A percentile compares a stretch with the other conserved stretches of the same genome.
Evolutionary conservation across 352 stramenopile species (phyloP).

Genomic region (Phytophthora europaea): DNA sequence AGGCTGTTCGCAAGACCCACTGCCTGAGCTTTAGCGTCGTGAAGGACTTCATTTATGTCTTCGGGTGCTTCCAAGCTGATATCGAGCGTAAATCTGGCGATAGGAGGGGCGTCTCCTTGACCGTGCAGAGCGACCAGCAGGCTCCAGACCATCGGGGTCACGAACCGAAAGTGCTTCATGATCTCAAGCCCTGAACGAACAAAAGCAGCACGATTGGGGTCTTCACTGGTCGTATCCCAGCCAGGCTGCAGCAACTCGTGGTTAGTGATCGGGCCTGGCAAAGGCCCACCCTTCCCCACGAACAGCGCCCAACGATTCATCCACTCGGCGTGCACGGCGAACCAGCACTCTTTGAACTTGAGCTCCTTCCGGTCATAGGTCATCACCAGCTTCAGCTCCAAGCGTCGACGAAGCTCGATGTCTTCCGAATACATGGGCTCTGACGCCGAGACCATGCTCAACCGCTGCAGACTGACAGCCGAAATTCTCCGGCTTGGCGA

Average conservation of each 20-base stretch:
- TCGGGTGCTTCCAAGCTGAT: conserved; percentile 43
- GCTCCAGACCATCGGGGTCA: conserved; percentile 84
- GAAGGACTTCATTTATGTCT: conserved; percentile 41
- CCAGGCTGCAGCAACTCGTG: conserved; percentile 56
- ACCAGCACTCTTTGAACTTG: conserved; percentile 79
- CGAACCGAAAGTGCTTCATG: conserved; percentile 70
- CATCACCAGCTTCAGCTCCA: conserved; percentile 70
- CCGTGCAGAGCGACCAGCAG: conserved; percentile 73
- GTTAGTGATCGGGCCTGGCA: conserved; percentile 71
- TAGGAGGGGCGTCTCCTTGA: conserved; percentile 45
- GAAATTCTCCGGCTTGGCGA: conserved; percentile 29
- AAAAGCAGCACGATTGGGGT: conserved; percentile 52
- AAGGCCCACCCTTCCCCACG: conserved; percentile 50
- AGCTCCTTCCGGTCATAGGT: conserved; percentile 63
- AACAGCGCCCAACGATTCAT: conserved; percentile 75
- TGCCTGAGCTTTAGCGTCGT: conserved; percentile 44
- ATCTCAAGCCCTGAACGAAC: conserved; percentile 52
- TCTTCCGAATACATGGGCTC: conserved; percentile 59
- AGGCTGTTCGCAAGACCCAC: background rate
- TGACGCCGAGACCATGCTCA: conserved; percentile 29
- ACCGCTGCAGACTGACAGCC: conserved; percentile 14
- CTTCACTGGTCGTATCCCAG: conserved; percentile 7
- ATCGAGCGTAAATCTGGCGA: conserved; percentile 48
- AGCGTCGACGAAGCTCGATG: conserved; percentile 53
- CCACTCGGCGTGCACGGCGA: conserved; percentile 68